phyloP scores from a whole-genome alignment of 2,329 filamentous ascomycete species.

The Aspergillus arachidicola region DNA sequence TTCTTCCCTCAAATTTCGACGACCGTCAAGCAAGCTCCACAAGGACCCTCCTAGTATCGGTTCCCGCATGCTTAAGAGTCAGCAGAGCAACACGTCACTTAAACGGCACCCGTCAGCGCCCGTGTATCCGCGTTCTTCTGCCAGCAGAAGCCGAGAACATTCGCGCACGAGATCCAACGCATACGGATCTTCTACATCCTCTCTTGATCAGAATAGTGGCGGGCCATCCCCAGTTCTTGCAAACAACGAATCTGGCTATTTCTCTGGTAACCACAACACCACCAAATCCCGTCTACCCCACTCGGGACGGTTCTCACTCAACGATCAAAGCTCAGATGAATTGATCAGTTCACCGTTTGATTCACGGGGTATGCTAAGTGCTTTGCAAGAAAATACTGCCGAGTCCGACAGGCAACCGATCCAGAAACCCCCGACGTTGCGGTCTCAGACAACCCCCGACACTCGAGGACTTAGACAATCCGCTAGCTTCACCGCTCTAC shows the following conservation, averaged over 20 bases:
- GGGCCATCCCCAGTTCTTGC: slow-evolving; percentile 43
- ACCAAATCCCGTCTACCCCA: slow-evolving; percentile 37
- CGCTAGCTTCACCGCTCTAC: slow-evolving; percentile 62
- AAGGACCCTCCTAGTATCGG: slow-evolving; percentile 48
- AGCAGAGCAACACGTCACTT: slow-evolving; percentile 46
- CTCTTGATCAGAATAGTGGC: slow-evolving; percentile 47
- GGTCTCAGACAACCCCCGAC: slow-evolving; percentile 58
- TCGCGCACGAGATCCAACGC: slow-evolving; percentile 49
- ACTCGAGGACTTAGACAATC: slow-evolving; percentile 65
- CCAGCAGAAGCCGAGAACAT: slow-evolving; percentile 44
- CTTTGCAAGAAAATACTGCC: slow-evolving; percentile 43
- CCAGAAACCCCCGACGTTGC: slow-evolving; percentile 48
- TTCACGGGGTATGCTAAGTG: slow-evolving; percentile 47
- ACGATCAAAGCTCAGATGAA: slow-evolving; percentile 47
- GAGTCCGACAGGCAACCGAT: slow-evolving; percentile 35
- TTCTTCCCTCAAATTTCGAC: slow-evolving; percentile 42
- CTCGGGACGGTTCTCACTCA: slow-evolving; percentile 39
- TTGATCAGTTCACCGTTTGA: slow-evolving; percentile 48
- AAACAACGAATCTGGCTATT: slow-evolving; percentile 34
- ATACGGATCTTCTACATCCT: slow-evolving; percentile 52
- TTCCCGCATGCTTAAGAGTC: slow-evolving; percentile 45
- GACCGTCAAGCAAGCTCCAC: slow-evolving; percentile 46
- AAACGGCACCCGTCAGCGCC: slow-evolving; percentile 52
- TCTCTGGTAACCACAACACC: slow-evolving; percentile 26
- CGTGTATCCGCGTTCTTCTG: slow-evolving; percentile 47